Conservation (phyloP, 163 green algal species). For the Chlamydomonas reinhardtii region DNA sequence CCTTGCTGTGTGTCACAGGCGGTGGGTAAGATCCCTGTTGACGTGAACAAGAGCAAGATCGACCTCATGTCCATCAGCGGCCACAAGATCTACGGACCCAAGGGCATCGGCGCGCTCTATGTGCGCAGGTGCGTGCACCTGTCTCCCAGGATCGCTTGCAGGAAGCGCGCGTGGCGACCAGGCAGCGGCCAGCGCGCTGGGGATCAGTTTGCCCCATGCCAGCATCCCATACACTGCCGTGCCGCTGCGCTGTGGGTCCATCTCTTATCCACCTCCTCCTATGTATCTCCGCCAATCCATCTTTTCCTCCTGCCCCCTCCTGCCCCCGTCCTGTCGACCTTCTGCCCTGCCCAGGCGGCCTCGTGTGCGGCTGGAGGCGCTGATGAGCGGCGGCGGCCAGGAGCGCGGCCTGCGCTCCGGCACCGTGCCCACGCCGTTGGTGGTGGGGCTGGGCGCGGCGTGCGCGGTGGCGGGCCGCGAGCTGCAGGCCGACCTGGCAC, state of each 20-base stretch:
- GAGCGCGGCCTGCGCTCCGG: constrained; percentile 95
- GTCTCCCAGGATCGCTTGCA: no score
- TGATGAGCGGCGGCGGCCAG: constrained; percentile 95
- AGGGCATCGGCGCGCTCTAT: constrained; percentile 96
- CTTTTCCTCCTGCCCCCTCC: no score
- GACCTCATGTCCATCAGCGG: constrained; percentile 97
- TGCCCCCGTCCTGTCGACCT: background rate
- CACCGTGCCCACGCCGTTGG: constrained; percentile 92
- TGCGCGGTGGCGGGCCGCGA: constrained; percentile 87
- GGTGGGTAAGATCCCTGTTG: constrained; percentile 95
- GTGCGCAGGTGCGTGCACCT: constrained; percentile 74
- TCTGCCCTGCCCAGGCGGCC: constrained; percentile 68
- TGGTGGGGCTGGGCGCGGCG: constrained; percentile 93
- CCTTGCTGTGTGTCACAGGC: constrained; percentile 69
- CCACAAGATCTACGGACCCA: constrained; percentile 99
- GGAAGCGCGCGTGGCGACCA: no score
- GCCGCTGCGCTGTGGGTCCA: no score
- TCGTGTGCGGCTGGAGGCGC: constrained; percentile 92
- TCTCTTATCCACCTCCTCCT: no score
- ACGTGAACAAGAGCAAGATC: constrained; percentile 92
- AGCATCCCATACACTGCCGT: no score
- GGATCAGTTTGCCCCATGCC: no score
- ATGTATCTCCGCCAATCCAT: no score
- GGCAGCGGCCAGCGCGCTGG: no score
- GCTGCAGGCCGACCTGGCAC: constrained; percentile 83